phyloP scores from a whole-genome alignment of 495 filamentous ascomycete genomes.

The Neurospora sp. region DNA sequence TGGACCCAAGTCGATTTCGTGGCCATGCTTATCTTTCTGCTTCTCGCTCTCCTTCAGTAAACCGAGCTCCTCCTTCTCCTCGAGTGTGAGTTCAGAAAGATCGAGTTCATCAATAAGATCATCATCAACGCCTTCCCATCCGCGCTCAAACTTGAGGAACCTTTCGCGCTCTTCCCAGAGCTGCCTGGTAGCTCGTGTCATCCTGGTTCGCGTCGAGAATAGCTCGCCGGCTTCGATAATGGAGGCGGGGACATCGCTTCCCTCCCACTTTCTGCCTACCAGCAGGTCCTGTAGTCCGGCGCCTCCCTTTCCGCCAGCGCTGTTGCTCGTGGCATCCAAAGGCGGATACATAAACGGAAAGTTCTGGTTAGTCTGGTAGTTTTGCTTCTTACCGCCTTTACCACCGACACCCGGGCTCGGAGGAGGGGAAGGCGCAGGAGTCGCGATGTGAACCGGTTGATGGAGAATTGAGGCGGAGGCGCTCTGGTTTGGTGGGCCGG shows the following conservation, averaged over 20 bases:
- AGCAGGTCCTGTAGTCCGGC: slow-evolving; percentile 65
- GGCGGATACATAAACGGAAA: slow-evolving; percentile 98
- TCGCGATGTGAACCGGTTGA: slow-evolving; percentile 95
- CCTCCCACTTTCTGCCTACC: slow-evolving; percentile 77
- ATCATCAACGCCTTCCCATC: slow-evolving; percentile 54
- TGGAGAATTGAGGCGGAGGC: slow-evolving; percentile 77
- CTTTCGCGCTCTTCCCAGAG: slow-evolving; percentile 88
- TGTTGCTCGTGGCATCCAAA: slow-evolving; percentile 69
- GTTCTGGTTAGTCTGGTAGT: slow-evolving; percentile 98
- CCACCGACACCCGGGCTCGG: slow-evolving; percentile 84
- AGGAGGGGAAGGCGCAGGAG: slow-evolving; percentile 92
- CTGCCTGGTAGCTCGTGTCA: slow-evolving; percentile 82
- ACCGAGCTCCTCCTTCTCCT: slow-evolving; percentile 33
- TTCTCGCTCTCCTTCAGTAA: slow-evolving; percentile 21
- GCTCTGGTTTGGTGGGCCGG: slow-evolving; percentile 35
- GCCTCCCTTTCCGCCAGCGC: slow-evolving; percentile 74
- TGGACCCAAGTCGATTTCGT: slow-evolving; percentile 45
- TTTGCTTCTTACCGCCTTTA: slow-evolving; percentile 95
- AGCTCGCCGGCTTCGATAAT: slow-evolving; percentile 93
- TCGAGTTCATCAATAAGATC: slow-evolving; percentile 43
- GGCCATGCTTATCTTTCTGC: slow-evolving; percentile 15
- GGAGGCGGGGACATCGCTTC: slow-evolving; percentile 80
- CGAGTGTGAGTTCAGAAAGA: slow-evolving; percentile 38
- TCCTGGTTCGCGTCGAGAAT: slow-evolving; percentile 79
- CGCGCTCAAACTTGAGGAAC: slow-evolving; percentile 84